Evolutionary conservation across 495 filamentous ascomycete genomes (phyloP).

Genomic region (Hypoxylon lienhwacheense): DNA sequence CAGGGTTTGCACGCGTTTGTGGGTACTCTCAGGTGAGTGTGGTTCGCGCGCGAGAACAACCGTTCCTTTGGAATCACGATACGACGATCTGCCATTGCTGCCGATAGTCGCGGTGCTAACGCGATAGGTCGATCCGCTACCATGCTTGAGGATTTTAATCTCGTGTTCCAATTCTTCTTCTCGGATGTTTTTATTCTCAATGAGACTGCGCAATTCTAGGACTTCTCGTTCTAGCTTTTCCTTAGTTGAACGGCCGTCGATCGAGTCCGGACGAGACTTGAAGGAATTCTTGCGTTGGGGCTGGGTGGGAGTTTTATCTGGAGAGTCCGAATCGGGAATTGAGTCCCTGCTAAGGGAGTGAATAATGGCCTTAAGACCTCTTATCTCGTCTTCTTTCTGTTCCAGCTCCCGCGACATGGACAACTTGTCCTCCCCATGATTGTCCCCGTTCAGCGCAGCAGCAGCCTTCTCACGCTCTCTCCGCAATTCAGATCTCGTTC

Average conservation of each 20-base stretch:
- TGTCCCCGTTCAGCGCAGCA: constrained; percentile 57
- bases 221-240: constrained; percentile 77
- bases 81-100: constrained; percentile 54
- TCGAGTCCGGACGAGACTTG: constrained; percentile 53
- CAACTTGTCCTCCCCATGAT: constrained; percentile 49
- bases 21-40: constrained; percentile 42
- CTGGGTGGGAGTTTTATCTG: constrained; percentile 48
- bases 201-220: constrained; percentile 67
- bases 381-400: constrained; percentile 95
- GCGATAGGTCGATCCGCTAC: constrained; percentile 42
- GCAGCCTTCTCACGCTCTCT: constrained; percentile 88
- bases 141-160: constrained; percentile 65
- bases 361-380: constrained; percentile 95
- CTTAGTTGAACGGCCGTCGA: constrained; percentile 56
- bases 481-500: constrained; percentile 85
- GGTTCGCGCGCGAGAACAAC: constrained; percentile 54
- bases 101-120: constrained; percentile 57
- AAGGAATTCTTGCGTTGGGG: constrained; percentile 43
- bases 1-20: constrained; percentile 51
- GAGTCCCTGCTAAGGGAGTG: constrained; percentile 84
- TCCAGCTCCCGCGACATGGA: constrained; percentile 74
- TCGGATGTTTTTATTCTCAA: constrained; percentile 70
- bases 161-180: constrained; percentile 93
- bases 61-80: constrained; percentile 61
- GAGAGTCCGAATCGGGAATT: constrained; percentile 52